Evolutionary conservation across 2,329 filamentous ascomycete genomes (phyloP).

Genomic region (Rhynchosporium agropyri): DNA sequence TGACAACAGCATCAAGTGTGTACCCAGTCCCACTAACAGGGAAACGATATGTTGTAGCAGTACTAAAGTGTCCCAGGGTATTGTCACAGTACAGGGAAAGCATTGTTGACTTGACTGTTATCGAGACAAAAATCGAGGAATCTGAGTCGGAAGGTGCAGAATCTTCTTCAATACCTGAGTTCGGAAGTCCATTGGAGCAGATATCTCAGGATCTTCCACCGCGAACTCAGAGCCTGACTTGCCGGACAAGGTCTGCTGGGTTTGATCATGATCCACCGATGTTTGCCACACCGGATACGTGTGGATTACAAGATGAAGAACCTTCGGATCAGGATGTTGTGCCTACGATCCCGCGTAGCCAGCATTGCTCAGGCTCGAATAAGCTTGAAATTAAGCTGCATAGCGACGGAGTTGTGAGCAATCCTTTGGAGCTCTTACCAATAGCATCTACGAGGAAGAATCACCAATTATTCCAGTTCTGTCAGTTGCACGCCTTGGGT

Average conservation of each 20-base stretch:
- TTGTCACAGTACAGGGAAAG: conserved; percentile 19
- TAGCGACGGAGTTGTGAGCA: conserved; percentile 25
- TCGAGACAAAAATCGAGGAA: conserved; percentile 13
- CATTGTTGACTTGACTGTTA: conserved; percentile 14
- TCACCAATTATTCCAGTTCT: conserved; percentile 39
- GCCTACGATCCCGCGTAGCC: conserved; percentile 16
- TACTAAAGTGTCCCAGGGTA: conserved; percentile 14
- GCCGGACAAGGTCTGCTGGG: neutral
- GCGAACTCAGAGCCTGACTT: neutral
- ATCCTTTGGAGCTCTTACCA: conserved; percentile 46
- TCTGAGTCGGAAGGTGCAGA: neutral
- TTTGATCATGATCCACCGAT: neutral
- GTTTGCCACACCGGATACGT: neutral
- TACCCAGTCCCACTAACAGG: conserved; percentile 9
- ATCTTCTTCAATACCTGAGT: neutral
- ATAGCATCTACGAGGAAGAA: conserved; percentile 35
- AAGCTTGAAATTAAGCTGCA: neutral
- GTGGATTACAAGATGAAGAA: neutral
- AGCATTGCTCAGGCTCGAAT: conserved; percentile 14
- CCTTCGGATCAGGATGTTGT: conserved; percentile 10
- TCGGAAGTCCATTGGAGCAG: neutral
- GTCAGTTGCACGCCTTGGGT: conserved; percentile 28
- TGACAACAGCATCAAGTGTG: conserved; percentile 12
- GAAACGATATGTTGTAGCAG: neutral
- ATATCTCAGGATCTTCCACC: neutral